These are phyloP conservation scores for Malassezia caprae DNA, from an alignment of 1,284 basidiomycete species.

Conservation along the genomic window DNA sequence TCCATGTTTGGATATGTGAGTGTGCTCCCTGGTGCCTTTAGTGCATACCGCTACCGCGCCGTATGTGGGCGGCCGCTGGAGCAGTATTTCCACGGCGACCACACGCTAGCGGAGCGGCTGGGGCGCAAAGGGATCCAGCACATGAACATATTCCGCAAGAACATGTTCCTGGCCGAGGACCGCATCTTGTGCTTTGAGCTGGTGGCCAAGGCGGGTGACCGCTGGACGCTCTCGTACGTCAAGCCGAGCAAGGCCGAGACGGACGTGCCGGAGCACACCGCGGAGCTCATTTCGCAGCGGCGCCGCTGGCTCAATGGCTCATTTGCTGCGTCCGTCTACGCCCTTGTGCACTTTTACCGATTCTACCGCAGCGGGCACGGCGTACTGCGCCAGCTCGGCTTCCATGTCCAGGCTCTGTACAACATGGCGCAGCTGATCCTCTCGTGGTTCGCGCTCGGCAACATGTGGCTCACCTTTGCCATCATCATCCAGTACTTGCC, in stretches of 20 bases:
- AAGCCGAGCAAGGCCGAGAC: slow-evolving; percentile 92
- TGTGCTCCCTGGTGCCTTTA: slow-evolving; percentile 91
- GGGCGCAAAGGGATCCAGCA: slow-evolving; percentile 89
- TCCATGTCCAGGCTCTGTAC: slow-evolving; percentile 87
- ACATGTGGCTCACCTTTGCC: slow-evolving; percentile 87
- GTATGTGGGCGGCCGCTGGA: slow-evolving; percentile 84
- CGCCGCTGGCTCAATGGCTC: slow-evolving; percentile 93
- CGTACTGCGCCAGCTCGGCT: slow-evolving; percentile 76
- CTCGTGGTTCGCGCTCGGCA: slow-evolving; percentile 82
- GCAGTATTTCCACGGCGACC: slow-evolving; percentile 97
- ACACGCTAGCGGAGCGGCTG: slow-evolving; percentile 67
- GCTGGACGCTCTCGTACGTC: slow-evolving; percentile 85
- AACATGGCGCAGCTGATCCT: slow-evolving; percentile 82
- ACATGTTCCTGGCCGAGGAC: slow-evolving; percentile 57
- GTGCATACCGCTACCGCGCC: slow-evolving; percentile 81
- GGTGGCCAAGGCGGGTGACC: slow-evolving; percentile 71
- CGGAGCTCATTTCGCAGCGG: slow-evolving; percentile 71
- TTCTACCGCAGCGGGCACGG: slow-evolving; percentile 77
- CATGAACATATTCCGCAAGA: slow-evolving; percentile 87
- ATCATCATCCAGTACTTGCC: slow-evolving; percentile 88
- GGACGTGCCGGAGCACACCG: slow-evolving; percentile 79
- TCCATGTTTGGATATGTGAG: slow-evolving; percentile 83
- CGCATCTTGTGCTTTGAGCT: slow-evolving; percentile 89
- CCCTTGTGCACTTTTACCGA: slow-evolving; percentile 79
- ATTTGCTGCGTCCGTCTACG: slow-evolving; percentile 88